Percentiles rank a stretch among this genome's conserved stretches.
Conservation (phyloP, 345 rosid species). For the Carallia brachiata region DNA sequence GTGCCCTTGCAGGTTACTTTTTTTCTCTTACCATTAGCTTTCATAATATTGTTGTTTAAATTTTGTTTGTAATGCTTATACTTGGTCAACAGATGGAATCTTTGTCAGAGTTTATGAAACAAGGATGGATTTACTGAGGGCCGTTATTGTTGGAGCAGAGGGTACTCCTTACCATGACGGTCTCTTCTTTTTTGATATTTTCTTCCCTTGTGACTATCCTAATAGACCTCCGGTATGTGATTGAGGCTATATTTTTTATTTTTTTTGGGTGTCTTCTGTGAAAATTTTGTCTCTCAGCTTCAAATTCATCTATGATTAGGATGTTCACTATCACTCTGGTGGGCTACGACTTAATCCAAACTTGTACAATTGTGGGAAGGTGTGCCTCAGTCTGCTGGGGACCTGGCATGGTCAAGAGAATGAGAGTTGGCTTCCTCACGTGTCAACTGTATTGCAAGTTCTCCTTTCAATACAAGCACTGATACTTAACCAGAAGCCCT, state of each 20-base stretch:
- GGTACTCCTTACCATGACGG: constrained; percentile 98
- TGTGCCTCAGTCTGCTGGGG: constrained; percentile 89
- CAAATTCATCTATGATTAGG: constrained; percentile 39
- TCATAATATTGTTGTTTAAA: not conserved
- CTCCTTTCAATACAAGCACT: constrained; percentile 91
- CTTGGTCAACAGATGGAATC: constrained; percentile 57
- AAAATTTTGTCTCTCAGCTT: constrained; percentile 14
- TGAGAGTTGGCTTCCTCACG: constrained; percentile 83
- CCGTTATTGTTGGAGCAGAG: constrained; percentile 87
- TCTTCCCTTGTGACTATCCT: constrained; percentile 77
- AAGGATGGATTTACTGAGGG: constrained; percentile 93
- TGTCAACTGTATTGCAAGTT: constrained; percentile 83
- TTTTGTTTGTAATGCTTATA: constrained; percentile 2
- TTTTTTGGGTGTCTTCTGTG: constrained; percentile 1
- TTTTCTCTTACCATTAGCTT: not conserved
- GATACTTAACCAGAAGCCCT: constrained; percentile 80
- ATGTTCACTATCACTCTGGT: constrained; percentile 69
- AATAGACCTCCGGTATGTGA: constrained; percentile 66
- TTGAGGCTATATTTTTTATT: constrained; percentile 5
- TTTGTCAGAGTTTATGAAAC: constrained; percentile 87
- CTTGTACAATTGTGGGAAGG: constrained; percentile 70
- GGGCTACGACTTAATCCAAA: constrained; percentile 89
- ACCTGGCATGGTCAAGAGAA: constrained; percentile 75
- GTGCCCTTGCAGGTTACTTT: too few species aligned
- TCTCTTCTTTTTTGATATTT: constrained; percentile 85